A percentile compares a stretch with the other conserved stretches of the same genome.
These are phyloP conservation scores for Pueraria montana DNA, from an alignment of 306 rosid species.

Conservation along the genomic window DNA sequence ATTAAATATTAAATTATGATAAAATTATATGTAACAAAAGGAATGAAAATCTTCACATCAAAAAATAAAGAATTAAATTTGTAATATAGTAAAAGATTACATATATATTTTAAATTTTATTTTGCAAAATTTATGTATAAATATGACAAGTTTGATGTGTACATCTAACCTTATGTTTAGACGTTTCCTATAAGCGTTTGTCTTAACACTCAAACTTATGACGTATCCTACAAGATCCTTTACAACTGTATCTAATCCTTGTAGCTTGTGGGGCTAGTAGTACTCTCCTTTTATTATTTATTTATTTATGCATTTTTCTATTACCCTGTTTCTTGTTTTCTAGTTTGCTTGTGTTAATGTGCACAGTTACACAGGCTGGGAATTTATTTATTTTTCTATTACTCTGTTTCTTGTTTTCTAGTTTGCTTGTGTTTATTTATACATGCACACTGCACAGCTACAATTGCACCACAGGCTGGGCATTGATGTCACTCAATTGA, in stretches of 20 bases:
- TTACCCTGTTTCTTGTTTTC: not conserved
- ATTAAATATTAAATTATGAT: not conserved
- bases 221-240: not conserved
- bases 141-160: not conserved
- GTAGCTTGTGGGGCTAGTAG: not conserved
- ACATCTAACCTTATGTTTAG: not conserved
- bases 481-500: slow-evolving; percentile 10
- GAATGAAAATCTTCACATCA: not conserved
- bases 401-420: slow-evolving; percentile 17
- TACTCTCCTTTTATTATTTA: not conserved
- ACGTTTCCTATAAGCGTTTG: not conserved
- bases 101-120: not conserved
- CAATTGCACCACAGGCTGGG: slow-evolving; percentile 27
- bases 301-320: not conserved
- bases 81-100: not conserved
- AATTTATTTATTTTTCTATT: not conserved
- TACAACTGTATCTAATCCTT: slow-evolving; percentile 28
- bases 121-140: not conserved
- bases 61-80: not conserved
- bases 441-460: not conserved
- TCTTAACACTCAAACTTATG: not conserved
- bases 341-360: slow-evolving; percentile 24
- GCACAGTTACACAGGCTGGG: slow-evolving; percentile 1
- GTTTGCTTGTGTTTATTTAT: slow-evolving; percentile 20
- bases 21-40: not conserved